A percentile compares a stretch with the other conserved stretches of the same genome.
Conservation (phyloP, 371 early-diverging fungal genomes). For the Mucor saturninus region DNA sequence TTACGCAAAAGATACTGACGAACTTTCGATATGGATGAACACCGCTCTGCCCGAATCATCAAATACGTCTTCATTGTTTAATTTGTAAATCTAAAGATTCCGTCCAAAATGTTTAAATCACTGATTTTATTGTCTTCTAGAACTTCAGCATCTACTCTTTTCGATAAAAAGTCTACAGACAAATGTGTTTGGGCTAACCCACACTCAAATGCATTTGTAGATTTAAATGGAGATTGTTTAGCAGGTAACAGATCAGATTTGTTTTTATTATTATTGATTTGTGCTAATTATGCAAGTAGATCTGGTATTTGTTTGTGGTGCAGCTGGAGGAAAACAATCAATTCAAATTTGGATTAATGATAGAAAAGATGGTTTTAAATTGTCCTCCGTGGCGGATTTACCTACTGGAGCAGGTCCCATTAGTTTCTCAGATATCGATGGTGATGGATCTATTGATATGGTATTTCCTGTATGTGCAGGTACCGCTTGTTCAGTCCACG, state of each 20-base stretch:
- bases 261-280: neutral
- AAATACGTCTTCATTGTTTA: slow-evolving; percentile 33
- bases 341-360: slow-evolving; percentile 84
- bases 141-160: slow-evolving; percentile 31
- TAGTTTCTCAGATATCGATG: slow-evolving; percentile 91
- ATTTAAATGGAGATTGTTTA: slow-evolving; percentile 91
- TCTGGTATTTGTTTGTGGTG: slow-evolving; percentile 81
- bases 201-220: slow-evolving; percentile 91
- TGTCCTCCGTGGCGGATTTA: slow-evolving; percentile 60
- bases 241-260: slow-evolving; percentile 52
- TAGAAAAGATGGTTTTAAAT: slow-evolving; percentile 63
- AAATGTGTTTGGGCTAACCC: slow-evolving; percentile 74
- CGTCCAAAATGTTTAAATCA: too few relatives aligned
- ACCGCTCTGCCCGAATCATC: slow-evolving; percentile 23
- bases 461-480: slow-evolving; percentile 72
- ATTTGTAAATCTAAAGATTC: slow-evolving; percentile 35
- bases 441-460: slow-evolving; percentile 88
- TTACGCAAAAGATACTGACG: slow-evolving; percentile 49
- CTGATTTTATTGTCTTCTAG: slow-evolving; percentile 16
- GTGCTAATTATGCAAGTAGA: slow-evolving; percentile 47
- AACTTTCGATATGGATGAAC: slow-evolving; percentile 65
- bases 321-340: slow-evolving; percentile 40
- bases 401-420: slow-evolving; percentile 80
- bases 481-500: slow-evolving; percentile 68
- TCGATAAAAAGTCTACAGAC: slow-evolving; percentile 29